phyloP scores from a whole-genome alignment of 208 protist genomes.

The Zelonia costaricensis region DNA sequence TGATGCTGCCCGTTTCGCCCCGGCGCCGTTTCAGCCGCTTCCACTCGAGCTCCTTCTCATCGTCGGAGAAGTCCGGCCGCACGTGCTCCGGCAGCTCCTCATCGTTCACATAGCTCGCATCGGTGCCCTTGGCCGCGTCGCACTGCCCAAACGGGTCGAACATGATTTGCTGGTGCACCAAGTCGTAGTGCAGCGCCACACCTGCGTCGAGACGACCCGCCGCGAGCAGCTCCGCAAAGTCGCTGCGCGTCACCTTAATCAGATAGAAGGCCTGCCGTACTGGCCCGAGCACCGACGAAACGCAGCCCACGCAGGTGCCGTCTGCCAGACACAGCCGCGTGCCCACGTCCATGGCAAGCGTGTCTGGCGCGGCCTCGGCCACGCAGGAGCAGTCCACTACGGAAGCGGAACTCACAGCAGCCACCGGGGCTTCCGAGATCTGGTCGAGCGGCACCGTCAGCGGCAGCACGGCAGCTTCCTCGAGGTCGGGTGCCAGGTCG shows the following conservation, averaged over 20 bases:
- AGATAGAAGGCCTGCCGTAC: constrained; percentile 59
- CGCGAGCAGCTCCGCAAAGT: constrained; percentile 20
- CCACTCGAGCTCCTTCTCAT: constrained; percentile 83
- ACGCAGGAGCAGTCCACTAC: constrained; percentile 31
- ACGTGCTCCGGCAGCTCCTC: constrained; percentile 83
- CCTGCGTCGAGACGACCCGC: constrained; percentile 19
- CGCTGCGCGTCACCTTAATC: constrained; percentile 24
- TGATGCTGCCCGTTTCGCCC: constrained; percentile 34
- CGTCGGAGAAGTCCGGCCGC: constrained; percentile 87
- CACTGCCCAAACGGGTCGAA: constrained; percentile 58
- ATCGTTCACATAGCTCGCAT: constrained; percentile 90
- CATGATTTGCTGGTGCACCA: constrained; percentile 53
- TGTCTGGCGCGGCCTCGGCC: constrained; percentile 40
- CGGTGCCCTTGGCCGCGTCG: constrained; percentile 62
- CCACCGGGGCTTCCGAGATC: constrained; percentile 62
- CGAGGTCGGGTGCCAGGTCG: constrained; percentile 19
- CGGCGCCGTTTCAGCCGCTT: constrained; percentile 56
- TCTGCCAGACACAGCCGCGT: constrained; percentile 68
- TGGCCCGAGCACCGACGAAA: constrained; percentile 66
- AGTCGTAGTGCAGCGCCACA: constrained; percentile 53
- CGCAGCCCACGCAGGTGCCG: constrained; percentile 50
- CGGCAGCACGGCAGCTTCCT: constrained; percentile 1
- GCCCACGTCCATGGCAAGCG: constrained; percentile 60
- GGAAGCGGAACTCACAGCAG: constrained; percentile 36
- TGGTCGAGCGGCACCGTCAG: constrained; percentile 35